Base-by-base conservation (phyloP, 148 eudicot species). In the Euryodendron excelsum region DNA sequence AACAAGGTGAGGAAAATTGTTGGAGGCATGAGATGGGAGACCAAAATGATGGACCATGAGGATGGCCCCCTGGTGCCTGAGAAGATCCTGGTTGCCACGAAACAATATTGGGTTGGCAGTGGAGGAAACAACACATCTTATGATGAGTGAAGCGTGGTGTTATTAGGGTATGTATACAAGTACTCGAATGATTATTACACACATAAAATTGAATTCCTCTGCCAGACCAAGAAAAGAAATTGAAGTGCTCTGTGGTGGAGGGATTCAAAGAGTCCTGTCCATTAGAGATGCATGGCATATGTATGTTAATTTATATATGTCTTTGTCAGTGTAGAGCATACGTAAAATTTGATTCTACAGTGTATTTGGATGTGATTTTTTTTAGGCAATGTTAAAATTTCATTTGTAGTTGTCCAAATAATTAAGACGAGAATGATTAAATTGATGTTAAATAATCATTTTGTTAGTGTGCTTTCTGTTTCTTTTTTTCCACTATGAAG, bases 61-160 rank as follows among this genome's bases (percentile, higher is more conserved):
- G 93, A 93, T n/a, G 97, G 97, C 8, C 97, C 93, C 20, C 80
- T 93, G n/a, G 92, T 91, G 30, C 91, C 97, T 13, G 88, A 93
- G 82, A 93, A 93, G 78, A 85, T 93, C 48, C 76, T 93, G 45
- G 80, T 89, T 28, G 92, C 88, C 2, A 78, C 81, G 20, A 93
- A 93, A 77, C 93, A 88, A 25, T 93, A 93, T 28, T 93, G 97
- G 97, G 89, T 87, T 44, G 85, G 79, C 31, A 74, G 50, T 69
- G 83, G 75, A 73, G 86, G 77, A 76, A 92, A 88, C 82, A 69
- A 9, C 67, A 73, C 80, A 72, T 77, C 84, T 31, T 69, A 3
- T 12, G 68, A 59, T 25, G 69, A 59, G 20, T 75, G 48, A 66
- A 58, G 23, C 25, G 44, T 36, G n/a, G 45, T 4, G 18, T n/a